Conservation (phyloP, 1,139 yeast genomes). For the Yamadazyma mexicana region DNA sequence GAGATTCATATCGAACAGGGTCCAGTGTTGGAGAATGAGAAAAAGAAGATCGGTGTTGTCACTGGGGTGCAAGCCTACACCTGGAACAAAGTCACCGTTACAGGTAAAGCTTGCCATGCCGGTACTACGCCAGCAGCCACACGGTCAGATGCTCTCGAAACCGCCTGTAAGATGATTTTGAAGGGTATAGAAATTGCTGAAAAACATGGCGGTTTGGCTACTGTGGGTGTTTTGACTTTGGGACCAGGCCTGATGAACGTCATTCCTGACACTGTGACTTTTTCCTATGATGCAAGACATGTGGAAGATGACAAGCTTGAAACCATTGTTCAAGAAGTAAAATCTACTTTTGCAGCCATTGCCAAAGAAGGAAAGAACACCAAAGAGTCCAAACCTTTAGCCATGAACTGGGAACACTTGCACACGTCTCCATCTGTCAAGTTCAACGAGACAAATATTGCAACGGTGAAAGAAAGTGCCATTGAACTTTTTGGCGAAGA, state of each 20-base stretch:
- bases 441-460: constrained; percentile 51
- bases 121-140: constrained; percentile 72
- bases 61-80: constrained; percentile 66
- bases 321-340: constrained; percentile 14
- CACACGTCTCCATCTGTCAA: constrained; percentile 53
- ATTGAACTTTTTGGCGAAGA: constrained; percentile 45
- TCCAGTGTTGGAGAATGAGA: constrained; percentile 58
- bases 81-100: constrained; percentile 57
- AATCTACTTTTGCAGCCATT: constrained; percentile 29
- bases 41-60: constrained; percentile 62
- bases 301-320: constrained; percentile 47
- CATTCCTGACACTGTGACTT: constrained; percentile 59
- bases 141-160: constrained; percentile 62
- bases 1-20: constrained; percentile 80
- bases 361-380: constrained; percentile 8
- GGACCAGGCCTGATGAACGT: constrained; percentile 67
- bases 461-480: constrained; percentile 54
- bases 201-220: constrained; percentile 51
- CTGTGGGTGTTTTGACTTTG: constrained; percentile 58
- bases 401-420: background rate
- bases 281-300: constrained; percentile 61
- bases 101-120: constrained; percentile 67
- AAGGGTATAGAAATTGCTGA: constrained; percentile 58
- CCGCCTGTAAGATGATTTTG: constrained; percentile 56
- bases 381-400: background rate